Percentiles rank a stretch among this genome's conserved stretches.
These are phyloP conservation scores for Gracilaria caudata DNA, from an alignment of 23 red algal species.

Conservation along the genomic window DNA sequence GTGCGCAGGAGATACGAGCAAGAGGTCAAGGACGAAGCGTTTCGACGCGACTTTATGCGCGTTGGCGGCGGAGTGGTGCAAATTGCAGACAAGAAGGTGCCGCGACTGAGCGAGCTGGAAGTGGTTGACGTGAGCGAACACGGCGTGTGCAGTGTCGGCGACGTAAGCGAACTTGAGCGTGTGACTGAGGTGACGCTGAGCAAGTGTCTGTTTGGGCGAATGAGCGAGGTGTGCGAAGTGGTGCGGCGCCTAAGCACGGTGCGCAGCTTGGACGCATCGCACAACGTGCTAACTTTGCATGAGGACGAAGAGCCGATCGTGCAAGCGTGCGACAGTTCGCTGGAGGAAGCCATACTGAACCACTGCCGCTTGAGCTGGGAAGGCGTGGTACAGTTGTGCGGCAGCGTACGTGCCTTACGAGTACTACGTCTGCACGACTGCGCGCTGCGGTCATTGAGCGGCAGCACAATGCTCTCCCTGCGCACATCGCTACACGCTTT, in stretches of 20 bases:
- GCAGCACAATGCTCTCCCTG: neutral
- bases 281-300: constrained; percentile 53
- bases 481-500: neutral
- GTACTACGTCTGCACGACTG: constrained; percentile 46
- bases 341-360: constrained; percentile 43
- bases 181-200: constrained; percentile 24
- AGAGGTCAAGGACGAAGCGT: constrained; percentile 17
- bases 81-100: constrained; percentile 12
- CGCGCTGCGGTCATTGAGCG: neutral
- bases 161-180: neutral
- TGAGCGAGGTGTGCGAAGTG: constrained; percentile 17
- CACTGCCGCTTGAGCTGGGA: constrained; percentile 23
- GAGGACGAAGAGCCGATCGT: neutral
- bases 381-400: constrained; percentile 4
- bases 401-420: neutral
- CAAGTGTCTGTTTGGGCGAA: constrained; percentile 32
- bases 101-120: neutral
- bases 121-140: constrained; percentile 31
- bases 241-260: neutral
- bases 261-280: constrained; percentile 29
- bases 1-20: constrained; percentile 27
- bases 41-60: neutral
- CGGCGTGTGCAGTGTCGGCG: constrained; percentile 19
- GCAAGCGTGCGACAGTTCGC: neutral
- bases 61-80: constrained; percentile 42